Base-by-base conservation (phyloP, 345 rosid species). In the Bretschneidera sinensis region DNA sequence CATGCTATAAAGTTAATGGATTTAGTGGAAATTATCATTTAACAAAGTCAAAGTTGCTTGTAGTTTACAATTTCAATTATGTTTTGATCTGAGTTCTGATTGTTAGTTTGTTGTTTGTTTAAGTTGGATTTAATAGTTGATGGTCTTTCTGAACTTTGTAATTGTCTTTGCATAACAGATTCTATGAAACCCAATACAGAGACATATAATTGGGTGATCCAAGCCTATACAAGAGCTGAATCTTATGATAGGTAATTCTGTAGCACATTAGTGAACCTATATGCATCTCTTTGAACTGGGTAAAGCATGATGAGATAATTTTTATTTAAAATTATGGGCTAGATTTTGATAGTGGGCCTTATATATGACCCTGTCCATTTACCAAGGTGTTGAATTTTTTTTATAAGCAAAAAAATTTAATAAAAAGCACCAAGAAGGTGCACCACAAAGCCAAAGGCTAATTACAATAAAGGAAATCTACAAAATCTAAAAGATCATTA, bases 161-260 rank as follows among this genome's bases (percentile, higher is more conserved):
- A 19, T 54, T 47, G 39, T 74, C 57, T 75, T 75, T 59, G 48
- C 25, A 54, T 72, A 55, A 43, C 84, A 92, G 97, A 53, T 64
- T 89, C 68, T 70, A 92, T 89, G 98, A 92, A 87, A 75, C 98
- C 98, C 24, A 76, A 92, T 69, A 84, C 98, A 0, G 97, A 92
- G 78, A 81, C 97, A 20, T 92, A 92, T 76, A 92, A 92, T 65
- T 92, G 96, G 96, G 96, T 92, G 61, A 84, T 92, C 76, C 96
- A 89, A 82, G 97, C 98, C 54, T 92, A 87, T 64, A 92, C 98
- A 18, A 83, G 96, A 76, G 97, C 97, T 57, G 97, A 92, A 68
- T 89, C 97, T 52, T 89, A 89, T 60, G 94, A 92, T 70, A 87
- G 98, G 98, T 92, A 69, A 73, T 62, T 68, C 25, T 67, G 25